A percentile compares a stretch with the other conserved stretches of the same genome.
These are phyloP conservation scores for Eucalyptus urophylla DNA, from an alignment of 345 rosid genomes.

Conservation along the genomic window DNA sequence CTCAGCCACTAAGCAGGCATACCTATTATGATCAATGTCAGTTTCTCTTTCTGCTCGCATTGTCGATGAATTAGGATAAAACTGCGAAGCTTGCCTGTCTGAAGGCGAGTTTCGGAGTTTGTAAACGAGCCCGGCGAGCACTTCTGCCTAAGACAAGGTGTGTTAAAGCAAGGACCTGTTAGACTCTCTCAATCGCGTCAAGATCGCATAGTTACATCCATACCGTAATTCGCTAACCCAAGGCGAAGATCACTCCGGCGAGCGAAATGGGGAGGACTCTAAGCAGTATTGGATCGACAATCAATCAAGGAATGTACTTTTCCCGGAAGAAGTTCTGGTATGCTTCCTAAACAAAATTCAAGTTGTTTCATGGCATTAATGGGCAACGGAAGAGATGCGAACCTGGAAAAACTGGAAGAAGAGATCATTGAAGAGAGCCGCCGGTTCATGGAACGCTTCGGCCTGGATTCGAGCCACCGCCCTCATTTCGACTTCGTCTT, in stretches of 20 bases:
- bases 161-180: background rate
- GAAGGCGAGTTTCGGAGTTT: slow-evolving; percentile 70
- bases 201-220: background rate
- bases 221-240: background rate
- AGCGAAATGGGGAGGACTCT: background rate
- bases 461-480: slow-evolving; percentile 63
- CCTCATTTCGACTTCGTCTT: slow-evolving; percentile 35
- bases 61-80: background rate
- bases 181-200: background rate
- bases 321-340: background rate
- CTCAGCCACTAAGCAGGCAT: slow-evolving; percentile 80
- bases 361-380: background rate
- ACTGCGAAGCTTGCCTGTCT: slow-evolving; percentile 28
- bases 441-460: slow-evolving; percentile 70
- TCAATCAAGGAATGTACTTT: background rate
- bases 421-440: slow-evolving; percentile 45
- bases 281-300: background rate
- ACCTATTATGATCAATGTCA: slow-evolving; percentile 11
- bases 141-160: slow-evolving; percentile 54
- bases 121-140: slow-evolving; percentile 65
- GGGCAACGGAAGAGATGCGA: background rate
- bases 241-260: background rate
- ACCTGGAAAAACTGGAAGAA: slow-evolving; percentile 77
- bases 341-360: background rate
- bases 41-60: background rate